These are phyloP conservation scores for Rhododendron simsii DNA, from an alignment of 148 eudicot genomes.

Conservation along the genomic window DNA sequence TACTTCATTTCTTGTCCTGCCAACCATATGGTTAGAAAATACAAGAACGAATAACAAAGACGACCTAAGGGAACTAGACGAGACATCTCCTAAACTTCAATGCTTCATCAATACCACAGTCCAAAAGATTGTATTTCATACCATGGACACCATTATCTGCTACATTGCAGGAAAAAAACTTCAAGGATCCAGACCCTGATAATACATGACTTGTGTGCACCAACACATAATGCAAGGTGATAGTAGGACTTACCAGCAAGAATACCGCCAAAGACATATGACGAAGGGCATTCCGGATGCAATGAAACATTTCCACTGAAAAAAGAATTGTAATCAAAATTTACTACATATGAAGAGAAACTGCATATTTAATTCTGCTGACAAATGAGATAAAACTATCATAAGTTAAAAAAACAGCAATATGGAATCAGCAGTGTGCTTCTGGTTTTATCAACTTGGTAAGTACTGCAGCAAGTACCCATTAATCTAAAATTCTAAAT, in stretches of 20 bases:
- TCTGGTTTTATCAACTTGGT: slow-evolving; percentile 1
- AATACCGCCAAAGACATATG: slow-evolving; percentile 84
- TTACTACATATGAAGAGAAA: not conserved
- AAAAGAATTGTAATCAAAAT: slow-evolving; percentile 10
- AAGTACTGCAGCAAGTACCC: not conserved
- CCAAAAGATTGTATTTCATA: not conserved
- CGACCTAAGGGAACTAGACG: not conserved
- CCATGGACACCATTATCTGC: not conserved
- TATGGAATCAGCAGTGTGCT: not conserved
- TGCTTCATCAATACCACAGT: not conserved
- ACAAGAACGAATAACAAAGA: not conserved
- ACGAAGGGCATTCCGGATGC: slow-evolving; percentile 40
- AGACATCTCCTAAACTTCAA: not conserved
- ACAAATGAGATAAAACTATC: not conserved
- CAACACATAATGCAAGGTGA: not conserved
- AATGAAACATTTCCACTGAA: slow-evolving; percentile 79
- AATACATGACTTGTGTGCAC: not conserved
- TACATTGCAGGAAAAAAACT: not conserved
- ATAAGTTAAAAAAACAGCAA: not conserved
- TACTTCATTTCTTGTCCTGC: not conserved
- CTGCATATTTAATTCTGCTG: not conserved
- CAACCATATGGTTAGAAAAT: not conserved
- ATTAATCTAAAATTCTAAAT: not conserved
- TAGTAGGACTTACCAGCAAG: slow-evolving; percentile 80
- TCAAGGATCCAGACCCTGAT: not conserved